Evolutionary conservation across 169 alveolate species (phyloP).

Genomic region (Cryptosporidium meleagridis): DNA sequence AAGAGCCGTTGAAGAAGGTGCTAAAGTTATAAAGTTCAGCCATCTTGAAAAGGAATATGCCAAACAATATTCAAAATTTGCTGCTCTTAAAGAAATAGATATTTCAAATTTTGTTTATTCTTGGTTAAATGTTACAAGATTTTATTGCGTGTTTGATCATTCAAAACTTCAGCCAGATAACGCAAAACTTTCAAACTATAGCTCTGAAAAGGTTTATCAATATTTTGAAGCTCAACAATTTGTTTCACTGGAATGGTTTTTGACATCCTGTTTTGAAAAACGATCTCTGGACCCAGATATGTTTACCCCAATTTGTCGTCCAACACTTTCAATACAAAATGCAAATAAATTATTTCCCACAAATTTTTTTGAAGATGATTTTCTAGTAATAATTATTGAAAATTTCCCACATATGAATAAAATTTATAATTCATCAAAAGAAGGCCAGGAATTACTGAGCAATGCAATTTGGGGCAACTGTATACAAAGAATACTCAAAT

Average conservation of each 20-base stretch:
- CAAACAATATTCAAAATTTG: background rate
- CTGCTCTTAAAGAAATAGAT: background rate
- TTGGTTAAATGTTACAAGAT: constrained; percentile 57
- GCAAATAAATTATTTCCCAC: background rate
- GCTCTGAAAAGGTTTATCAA: background rate
- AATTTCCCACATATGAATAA: constrained; percentile 65
- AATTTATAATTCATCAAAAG: constrained; percentile 57
- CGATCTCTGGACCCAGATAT: constrained; percentile 64
- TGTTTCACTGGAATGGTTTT: constrained; percentile 66
- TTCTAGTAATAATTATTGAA: constrained; percentile 32
- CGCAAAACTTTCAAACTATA: background rate
- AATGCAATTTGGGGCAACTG: constrained; percentile 66
- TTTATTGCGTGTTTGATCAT: constrained; percentile 31
- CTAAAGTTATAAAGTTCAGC: constrained; percentile 15
- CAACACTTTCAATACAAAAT: background rate
- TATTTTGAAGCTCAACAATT: constrained; percentile 27
- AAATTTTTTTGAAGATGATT: background rate
- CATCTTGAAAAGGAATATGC: constrained; percentile 21
- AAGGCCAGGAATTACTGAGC: constrained; percentile 62
- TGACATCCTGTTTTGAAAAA: constrained; percentile 62
- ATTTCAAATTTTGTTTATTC: constrained; percentile 43
- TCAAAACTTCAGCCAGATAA: background rate
- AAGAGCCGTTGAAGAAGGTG: constrained; percentile 68
- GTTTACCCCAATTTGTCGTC: constrained; percentile 63
- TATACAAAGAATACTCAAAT: constrained; percentile 58